phyloP scores from a whole-genome alignment of 2,329 filamentous ascomycete genomes.

The Scorias spongiosa region DNA sequence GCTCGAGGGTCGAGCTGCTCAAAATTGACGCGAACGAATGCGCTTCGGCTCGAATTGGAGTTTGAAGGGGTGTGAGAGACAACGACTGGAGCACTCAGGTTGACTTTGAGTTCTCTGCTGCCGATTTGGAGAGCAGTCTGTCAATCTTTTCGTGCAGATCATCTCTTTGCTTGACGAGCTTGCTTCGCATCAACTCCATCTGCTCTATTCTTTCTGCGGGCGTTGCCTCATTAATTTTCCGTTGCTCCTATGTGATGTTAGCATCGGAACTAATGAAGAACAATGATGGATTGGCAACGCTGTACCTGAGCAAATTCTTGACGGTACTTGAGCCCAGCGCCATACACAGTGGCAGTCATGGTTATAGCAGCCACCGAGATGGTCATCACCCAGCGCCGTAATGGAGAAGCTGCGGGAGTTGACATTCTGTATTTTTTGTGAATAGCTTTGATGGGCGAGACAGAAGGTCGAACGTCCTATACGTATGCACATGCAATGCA shows the following conservation, averaged over 20 bases:
- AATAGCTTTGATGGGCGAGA: background rate
- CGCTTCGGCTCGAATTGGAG: too few relatives aligned
- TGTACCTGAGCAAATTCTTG: slow-evolving; percentile 37
- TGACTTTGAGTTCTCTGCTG: background rate
- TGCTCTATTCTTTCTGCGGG: slow-evolving; percentile 40
- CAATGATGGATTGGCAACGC: background rate
- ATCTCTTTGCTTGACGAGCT: slow-evolving; percentile 34
- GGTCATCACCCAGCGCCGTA: slow-evolving; percentile 39
- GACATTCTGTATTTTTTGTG: slow-evolving; percentile 7
- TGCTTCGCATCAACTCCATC: slow-evolving; percentile 35
- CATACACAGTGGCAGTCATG: slow-evolving; percentile 42
- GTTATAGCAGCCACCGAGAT: slow-evolving; percentile 41
- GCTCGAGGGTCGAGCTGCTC: too few relatives aligned
- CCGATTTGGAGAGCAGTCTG: slow-evolving; percentile 28
- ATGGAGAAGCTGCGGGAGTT: slow-evolving; percentile 7
- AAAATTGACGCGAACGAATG: too few relatives aligned
- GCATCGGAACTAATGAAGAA: background rate
- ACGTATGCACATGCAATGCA: background rate
- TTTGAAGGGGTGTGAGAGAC: too few relatives aligned
- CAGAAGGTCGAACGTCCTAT: background rate
- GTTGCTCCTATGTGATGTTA: slow-evolving; percentile 28
- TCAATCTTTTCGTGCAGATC: slow-evolving; percentile 43
- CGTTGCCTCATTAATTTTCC: slow-evolving; percentile 29
- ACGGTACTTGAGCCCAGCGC: slow-evolving; percentile 41
- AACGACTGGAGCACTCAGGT: too few relatives aligned